These are phyloP conservation scores for Gossypium aridum DNA, from an alignment of 441 rosid genomes.

Conservation along the genomic window DNA sequence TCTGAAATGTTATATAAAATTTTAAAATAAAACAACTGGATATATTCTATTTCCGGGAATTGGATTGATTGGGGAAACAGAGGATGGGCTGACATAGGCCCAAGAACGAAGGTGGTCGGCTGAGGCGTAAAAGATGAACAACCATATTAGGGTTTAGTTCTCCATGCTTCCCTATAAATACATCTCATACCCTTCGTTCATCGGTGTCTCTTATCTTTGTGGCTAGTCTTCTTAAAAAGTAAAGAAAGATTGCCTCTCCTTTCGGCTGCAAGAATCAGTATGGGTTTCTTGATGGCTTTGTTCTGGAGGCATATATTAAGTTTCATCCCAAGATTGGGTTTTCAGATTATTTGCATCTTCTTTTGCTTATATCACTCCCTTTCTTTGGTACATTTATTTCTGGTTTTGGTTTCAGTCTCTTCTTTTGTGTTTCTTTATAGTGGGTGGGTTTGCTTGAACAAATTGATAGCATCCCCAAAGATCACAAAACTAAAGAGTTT, in stretches of 20 bases:
- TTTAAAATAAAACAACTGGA: too few species aligned
- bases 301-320: constrained; percentile 43
- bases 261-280: constrained; percentile 41
- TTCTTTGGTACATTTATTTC: constrained; percentile 24
- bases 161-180: background rate
- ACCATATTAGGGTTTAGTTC: background rate
- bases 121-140: background rate
- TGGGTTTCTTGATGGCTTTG: constrained; percentile 56
- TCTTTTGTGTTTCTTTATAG: too few species aligned
- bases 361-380: constrained; percentile 24
- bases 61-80: too few species aligned
- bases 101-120: background rate
- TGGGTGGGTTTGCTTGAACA: background rate
- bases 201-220: background rate
- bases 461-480: too few species aligned
- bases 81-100: background rate
- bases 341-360: constrained; percentile 9
- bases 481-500: too few species aligned
- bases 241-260: constrained; percentile 30
- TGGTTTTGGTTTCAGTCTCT: too few species aligned
- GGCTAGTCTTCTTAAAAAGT: background rate
- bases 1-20: too few species aligned
- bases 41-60: too few species aligned
- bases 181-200: background rate
- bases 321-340: constrained; percentile 9